A percentile compares a stretch with the other conserved stretches of the same genome.
Conservation (phyloP, 176 grass and related monocot species). For the Oropetium thomaeum region DNA sequence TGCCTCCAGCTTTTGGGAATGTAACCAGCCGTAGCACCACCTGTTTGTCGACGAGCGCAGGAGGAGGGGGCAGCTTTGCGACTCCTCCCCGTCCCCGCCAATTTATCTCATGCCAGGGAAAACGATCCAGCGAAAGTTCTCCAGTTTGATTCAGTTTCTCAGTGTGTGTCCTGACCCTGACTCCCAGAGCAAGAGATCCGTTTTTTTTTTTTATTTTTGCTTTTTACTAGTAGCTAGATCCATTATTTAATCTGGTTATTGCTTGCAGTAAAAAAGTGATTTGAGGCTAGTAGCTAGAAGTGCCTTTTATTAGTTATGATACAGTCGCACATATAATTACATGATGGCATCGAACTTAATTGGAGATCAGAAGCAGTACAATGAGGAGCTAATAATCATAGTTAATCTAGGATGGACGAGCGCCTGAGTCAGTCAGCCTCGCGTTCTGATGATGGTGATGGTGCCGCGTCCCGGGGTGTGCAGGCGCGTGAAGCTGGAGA, state of each 20-base stretch:
- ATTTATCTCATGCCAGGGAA: neutral
- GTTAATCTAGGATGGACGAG: neutral
- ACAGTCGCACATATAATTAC: slow-evolving; percentile 50
- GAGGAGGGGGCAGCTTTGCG: slow-evolving; percentile 30
- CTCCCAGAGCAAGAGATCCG: neutral
- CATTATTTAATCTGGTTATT: too few relatives aligned
- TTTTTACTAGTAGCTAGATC: too few relatives aligned
- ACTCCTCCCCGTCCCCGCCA: neutral
- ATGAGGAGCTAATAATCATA: neutral
- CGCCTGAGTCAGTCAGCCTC: slow-evolving; percentile 13
- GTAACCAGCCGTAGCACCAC: slow-evolving; percentile 22
- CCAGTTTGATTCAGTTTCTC: neutral
- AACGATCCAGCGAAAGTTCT: slow-evolving; percentile 3
- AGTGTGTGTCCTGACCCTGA: too few relatives aligned
- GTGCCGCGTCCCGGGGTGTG: slow-evolving; percentile 80
- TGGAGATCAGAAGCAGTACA: neutral
- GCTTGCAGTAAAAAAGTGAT: neutral
- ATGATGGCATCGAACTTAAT: slow-evolving; percentile 29
- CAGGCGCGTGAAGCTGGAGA: slow-evolving; percentile 74
- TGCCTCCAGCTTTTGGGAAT: slow-evolving; percentile 50
- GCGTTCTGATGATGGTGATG: slow-evolving; percentile 92
- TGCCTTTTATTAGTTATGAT: neutral
- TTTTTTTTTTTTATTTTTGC: neutral
- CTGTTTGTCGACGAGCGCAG: slow-evolving; percentile 29
- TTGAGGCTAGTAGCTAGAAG: neutral